A percentile compares a stretch with the other conserved stretches of the same genome.
phyloP scores from a whole-genome alignment of 208 protist genomes.

The Novymonas esmeraldas region DNA sequence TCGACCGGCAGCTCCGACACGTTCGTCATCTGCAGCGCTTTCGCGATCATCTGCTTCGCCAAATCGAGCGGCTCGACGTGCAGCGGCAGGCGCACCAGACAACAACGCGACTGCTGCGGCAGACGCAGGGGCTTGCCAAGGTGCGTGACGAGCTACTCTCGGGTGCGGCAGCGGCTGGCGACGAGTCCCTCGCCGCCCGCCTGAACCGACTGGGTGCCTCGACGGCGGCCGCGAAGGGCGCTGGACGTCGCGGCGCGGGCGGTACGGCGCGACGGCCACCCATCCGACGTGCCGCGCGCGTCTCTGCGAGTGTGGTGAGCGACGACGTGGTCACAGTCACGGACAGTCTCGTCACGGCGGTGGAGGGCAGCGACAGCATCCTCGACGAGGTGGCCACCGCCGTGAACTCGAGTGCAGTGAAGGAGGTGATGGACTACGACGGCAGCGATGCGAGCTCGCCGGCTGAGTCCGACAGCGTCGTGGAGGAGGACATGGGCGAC shows the following conservation, averaged over 20 bases:
- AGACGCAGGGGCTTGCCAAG: conserved; percentile 57
- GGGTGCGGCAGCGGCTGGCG: background rate
- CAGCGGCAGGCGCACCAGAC: conserved; percentile 43
- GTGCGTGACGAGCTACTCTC: conserved; percentile 22
- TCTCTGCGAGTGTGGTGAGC: background rate
- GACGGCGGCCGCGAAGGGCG: background rate
- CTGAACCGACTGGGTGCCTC: too few species aligned
- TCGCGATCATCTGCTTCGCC: conserved; percentile 46
- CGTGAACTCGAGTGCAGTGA: conserved; percentile 10
- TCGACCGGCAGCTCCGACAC: conserved; percentile 50
- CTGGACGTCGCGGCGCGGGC: too few species aligned
- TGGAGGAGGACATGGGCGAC: conserved; percentile 30
- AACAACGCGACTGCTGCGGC: conserved; percentile 39
- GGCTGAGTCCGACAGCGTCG: conserved; percentile 31
- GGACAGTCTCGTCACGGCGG: background rate
- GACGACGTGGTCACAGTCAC: background rate
- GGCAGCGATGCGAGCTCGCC: conserved; percentile 14
- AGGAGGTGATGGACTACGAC: conserved; percentile 46
- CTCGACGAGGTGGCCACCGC: conserved; percentile 22
- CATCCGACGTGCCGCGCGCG: too few species aligned
- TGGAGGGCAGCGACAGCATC: background rate
- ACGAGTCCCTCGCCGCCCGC: conserved; percentile 2
- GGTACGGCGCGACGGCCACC: too few species aligned
- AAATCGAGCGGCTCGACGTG: conserved; percentile 52
- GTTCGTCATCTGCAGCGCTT: conserved; percentile 68